Percentiles rank a stretch among this genome's conserved stretches.
Evolutionary conservation across 495 filamentous ascomycete species (phyloP).

Genomic region (Trichoderma gamsii): DNA sequence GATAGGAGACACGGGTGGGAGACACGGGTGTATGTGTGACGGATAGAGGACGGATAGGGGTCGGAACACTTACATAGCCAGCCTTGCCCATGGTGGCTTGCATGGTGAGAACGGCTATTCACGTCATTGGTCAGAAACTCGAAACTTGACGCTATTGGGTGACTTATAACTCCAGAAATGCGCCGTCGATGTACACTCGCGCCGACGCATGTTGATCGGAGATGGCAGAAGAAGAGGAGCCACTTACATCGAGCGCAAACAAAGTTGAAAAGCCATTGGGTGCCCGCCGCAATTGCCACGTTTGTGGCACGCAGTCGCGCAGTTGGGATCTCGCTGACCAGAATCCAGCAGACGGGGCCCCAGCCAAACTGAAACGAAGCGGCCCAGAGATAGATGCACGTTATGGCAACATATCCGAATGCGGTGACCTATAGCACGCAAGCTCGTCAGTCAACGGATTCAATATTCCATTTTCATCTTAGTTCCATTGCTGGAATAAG

Average conservation of each 20-base stretch:
- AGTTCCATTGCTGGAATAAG: too few relatives aligned
- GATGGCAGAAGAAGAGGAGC: too few relatives aligned
- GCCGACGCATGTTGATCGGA: too few relatives aligned
- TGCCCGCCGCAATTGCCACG: constrained; percentile 60
- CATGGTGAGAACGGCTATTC: constrained; percentile 49
- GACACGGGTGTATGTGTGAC: too few relatives aligned
- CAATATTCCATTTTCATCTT: neutral
- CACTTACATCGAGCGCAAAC: constrained; percentile 46
- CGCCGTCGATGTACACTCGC: too few relatives aligned
- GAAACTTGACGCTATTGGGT: too few relatives aligned
- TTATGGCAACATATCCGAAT: constrained; percentile 58
- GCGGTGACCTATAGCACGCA: constrained; percentile 36
- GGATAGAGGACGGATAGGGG: neutral
- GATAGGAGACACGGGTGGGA: neutral
- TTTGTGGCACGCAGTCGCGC: constrained; percentile 61
- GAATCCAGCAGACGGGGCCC: constrained; percentile 71
- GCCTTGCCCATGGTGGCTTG: constrained; percentile 51
- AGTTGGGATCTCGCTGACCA: constrained; percentile 66
- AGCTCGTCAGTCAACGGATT: neutral
- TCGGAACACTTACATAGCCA: constrained; percentile 46
- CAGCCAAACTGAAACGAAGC: constrained; percentile 61
- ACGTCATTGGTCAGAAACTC: neutral
- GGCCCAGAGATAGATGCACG: constrained; percentile 46
- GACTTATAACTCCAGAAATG: too few relatives aligned
- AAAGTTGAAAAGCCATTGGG: constrained; percentile 62